Percentiles rank a stretch among this genome's conserved stretches.
Conservation (phyloP, 345 rosid species). For the Eucalyptus pauciflora region DNA sequence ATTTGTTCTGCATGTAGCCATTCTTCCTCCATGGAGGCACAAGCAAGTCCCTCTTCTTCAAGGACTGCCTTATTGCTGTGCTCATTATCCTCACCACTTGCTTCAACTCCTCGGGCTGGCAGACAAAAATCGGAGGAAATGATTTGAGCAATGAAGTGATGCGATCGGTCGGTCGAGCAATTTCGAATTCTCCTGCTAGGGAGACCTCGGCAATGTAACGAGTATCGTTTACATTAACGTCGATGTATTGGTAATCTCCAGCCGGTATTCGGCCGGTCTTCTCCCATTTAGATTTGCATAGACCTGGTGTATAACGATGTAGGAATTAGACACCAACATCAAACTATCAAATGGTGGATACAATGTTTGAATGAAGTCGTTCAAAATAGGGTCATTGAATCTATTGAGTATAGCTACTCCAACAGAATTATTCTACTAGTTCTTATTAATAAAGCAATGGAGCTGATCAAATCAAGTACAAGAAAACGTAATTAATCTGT, state of each 20-base stretch:
- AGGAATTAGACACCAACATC: background rate
- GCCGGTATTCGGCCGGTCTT: slow-evolving; percentile 42
- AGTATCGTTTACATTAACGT: slow-evolving; percentile 7
- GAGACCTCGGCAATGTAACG: slow-evolving; percentile 58
- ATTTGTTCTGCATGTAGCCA: slow-evolving; percentile 72
- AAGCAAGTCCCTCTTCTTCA: slow-evolving; percentile 32
- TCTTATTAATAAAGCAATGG: background rate
- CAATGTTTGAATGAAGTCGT: background rate
- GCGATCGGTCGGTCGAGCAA: slow-evolving; percentile 45
- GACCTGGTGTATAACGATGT: slow-evolving; percentile 19
- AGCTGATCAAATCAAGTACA: background rate
- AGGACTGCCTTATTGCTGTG: slow-evolving; percentile 36
- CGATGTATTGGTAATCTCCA: slow-evolving; percentile 58
- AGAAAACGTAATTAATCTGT: background rate
- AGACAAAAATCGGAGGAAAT: slow-evolving; percentile 38
- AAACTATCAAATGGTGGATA: background rate
- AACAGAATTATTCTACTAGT: background rate
- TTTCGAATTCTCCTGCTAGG: slow-evolving; percentile 46
- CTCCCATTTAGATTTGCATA: slow-evolving; percentile 89
- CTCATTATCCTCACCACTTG: slow-evolving; percentile 60
- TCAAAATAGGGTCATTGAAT: background rate
- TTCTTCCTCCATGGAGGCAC: slow-evolving; percentile 88
- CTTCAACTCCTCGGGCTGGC: slow-evolving; percentile 49
- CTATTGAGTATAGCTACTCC: background rate
- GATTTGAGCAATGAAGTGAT: slow-evolving; percentile 27